Evolutionary conservation across 257 asterid genomes (phyloP), one percentile per base, ranked within the genome.

Genomic region (Rauvolfia tetraphylla): DNA sequence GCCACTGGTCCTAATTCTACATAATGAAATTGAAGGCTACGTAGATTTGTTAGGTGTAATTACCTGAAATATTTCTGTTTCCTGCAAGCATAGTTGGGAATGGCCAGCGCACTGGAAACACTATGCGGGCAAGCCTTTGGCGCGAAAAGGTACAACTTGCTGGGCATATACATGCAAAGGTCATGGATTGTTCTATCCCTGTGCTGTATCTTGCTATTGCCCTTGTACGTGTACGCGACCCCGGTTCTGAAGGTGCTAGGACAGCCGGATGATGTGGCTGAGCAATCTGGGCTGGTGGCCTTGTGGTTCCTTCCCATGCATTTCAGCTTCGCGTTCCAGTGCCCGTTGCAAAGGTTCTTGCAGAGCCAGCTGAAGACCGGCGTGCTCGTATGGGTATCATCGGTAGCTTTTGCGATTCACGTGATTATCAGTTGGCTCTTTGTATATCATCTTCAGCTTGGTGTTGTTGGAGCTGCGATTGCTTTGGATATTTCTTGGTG

Each of bases 101-200:
- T 53, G 59, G 59, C 59, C 25, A 53, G 59, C 67, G 96, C 96
- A 0, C 71, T 90, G 65, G 96, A 90, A 42, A 90, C 94, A 5
- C 85, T 90, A 5, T 90, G 96, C 77, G 96, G 96, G 22, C 96
- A 90, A 41, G 96, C 96, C 2, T 91, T 51, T 68, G 96, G 96
- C 0, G 96, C 95, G 6, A 91, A 89, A 79, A 83, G 82, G 23
- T 81, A 89, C 78, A 29, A 85, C 81, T 87, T 89, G 94, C 85
- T 90, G 61, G 96, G 96, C 1, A 75, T 90, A 6, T 90, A 90
- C 71, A 81, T 90, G 38, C 96, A 90, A 81, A 86, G 96, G 5
- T 89, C 96, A 1, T 91, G 92, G 90, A 82, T 91, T 12, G 89
- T 89, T 5, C 87, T 91, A 0, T 44, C 70, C 8, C 10, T 74